Base-by-base conservation (phyloP, 2,329 filamentous ascomycete genomes). In the Penicillium brasilianum region DNA sequence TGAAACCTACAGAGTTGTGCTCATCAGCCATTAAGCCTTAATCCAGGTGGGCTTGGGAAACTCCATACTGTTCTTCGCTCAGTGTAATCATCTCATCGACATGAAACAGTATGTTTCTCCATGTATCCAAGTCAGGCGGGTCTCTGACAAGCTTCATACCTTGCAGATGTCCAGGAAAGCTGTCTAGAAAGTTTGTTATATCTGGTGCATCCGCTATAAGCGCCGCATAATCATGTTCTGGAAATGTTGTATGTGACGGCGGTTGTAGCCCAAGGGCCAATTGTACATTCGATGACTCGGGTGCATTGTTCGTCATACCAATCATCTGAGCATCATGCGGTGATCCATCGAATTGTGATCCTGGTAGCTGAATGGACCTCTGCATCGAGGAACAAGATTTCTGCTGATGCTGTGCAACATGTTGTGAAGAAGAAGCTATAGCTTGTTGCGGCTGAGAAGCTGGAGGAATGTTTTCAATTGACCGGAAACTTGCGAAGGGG, bases 51-150 rank as follows among this genome's bases (percentile, higher is more conserved):
- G 8, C 14, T 8, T 5, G 6, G 8, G n/a, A 2, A 34, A 50
- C 7, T 34, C 75, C 83, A 65, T 83, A 91, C 88, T 93, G 84
- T 64, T 92, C 88, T 74, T 92, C 87, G 32, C 85, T 91, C 67
- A 94, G 77, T 13, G 88, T 84, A 61, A 93, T 89, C 49, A 84
- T 85, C 48, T 90, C 87, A 67, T 92, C 86, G n/a, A 92, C 88
- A 70, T 90, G 83, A 74, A 93, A 94, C 49, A 93, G 78, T 70
- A 83, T 88, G 67, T 90, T 82, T 55, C 91, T 82, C 91, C 91
- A 94, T 63, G 81, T 80, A 13, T 85, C 81, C 52, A 93, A 80
- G 66, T 90, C 82, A 2, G 90, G 89, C 41, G 90, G 90, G 69
- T 90, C 80, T 9, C 87, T 75, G 11, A 91, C 82, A 65, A 89